Conservation (phyloP, 2,329 filamentous ascomycete species). For the Fusarium heterosporum region DNA sequence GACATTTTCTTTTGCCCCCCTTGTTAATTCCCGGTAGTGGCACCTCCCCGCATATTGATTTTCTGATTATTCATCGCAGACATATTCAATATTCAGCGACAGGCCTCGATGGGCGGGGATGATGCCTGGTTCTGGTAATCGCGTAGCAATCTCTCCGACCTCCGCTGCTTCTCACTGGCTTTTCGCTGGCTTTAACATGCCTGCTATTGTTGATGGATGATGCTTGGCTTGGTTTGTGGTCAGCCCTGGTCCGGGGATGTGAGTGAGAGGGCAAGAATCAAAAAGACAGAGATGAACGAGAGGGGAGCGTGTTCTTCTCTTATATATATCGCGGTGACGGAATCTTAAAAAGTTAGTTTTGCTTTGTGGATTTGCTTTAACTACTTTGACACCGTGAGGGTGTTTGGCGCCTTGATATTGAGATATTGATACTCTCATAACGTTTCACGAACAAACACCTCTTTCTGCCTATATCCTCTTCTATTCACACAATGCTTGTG, state of each 20-base stretch:
- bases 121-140: constrained; percentile 12
- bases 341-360: background rate
- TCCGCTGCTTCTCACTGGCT: constrained; percentile 7
- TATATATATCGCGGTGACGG: constrained; percentile 14
- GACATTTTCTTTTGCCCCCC: background rate
- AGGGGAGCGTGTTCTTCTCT: background rate
- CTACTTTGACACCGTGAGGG: constrained; percentile 2
- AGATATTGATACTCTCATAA: background rate
- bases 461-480: background rate
- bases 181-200: constrained; percentile 5
- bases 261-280: background rate
- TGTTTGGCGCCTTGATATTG: constrained; percentile 1
- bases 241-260: constrained; percentile 15
- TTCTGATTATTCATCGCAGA: constrained; percentile 49
- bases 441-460: background rate
- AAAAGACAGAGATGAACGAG: background rate
- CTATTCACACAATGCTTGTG: constrained; percentile 31
- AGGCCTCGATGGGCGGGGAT: constrained; percentile 21
- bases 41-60: constrained; percentile 33
- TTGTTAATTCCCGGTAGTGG: constrained; percentile 19
- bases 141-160: background rate
- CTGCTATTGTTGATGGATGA: constrained; percentile 1
- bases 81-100: constrained; percentile 45
- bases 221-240: constrained; percentile 9
- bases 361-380: constrained; percentile 11